Conservation (phyloP, 164 flowering plant genomes). For the Nymphaea thermarum region DNA sequence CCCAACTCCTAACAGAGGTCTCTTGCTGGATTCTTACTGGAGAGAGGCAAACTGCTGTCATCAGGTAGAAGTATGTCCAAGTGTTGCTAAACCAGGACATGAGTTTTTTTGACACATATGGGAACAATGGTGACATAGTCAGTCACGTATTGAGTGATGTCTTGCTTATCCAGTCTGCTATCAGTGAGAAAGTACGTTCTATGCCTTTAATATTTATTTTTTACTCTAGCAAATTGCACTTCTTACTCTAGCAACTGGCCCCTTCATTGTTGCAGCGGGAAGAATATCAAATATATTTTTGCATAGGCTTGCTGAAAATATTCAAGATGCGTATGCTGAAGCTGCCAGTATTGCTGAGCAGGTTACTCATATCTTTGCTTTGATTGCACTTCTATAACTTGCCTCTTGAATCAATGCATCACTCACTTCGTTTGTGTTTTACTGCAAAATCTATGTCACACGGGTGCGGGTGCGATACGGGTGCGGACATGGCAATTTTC, state of each 20-base stretch:
- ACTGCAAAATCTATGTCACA: too few relatives aligned
- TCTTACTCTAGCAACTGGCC: slow-evolving; percentile 86
- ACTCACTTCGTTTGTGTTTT: too few relatives aligned
- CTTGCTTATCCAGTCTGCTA: slow-evolving; percentile 93
- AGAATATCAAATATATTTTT: slow-evolving; percentile 95
- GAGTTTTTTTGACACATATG: slow-evolving; percentile 93
- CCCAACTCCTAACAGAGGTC: slow-evolving; percentile 55
- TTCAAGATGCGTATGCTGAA: slow-evolving; percentile 99
- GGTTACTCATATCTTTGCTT: slow-evolving; percentile 22
- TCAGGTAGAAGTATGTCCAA: slow-evolving; percentile 90
- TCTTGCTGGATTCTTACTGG: slow-evolving; percentile 99
- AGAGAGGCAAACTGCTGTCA: slow-evolving; percentile 98
- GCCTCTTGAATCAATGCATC: too few relatives aligned
- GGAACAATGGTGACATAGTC: slow-evolving; percentile 97
- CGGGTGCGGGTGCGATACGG: too few relatives aligned
- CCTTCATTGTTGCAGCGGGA: slow-evolving; percentile 98
- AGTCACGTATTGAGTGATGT: slow-evolving; percentile 99
- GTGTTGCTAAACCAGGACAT: slow-evolving; percentile 93
- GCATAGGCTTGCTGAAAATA: slow-evolving; percentile 97
- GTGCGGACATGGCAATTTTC: too few relatives aligned
- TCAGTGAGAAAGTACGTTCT: slow-evolving; percentile 83
- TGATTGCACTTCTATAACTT: too few relatives aligned
- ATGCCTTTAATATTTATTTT: too few relatives aligned
- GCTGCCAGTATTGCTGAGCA: slow-evolving; percentile 99
- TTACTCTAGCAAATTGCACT: slow-evolving; percentile 97